Evolutionary conservation across 306 rosid species (phyloP).

Genomic region (Sechiopsis laciniata): DNA sequence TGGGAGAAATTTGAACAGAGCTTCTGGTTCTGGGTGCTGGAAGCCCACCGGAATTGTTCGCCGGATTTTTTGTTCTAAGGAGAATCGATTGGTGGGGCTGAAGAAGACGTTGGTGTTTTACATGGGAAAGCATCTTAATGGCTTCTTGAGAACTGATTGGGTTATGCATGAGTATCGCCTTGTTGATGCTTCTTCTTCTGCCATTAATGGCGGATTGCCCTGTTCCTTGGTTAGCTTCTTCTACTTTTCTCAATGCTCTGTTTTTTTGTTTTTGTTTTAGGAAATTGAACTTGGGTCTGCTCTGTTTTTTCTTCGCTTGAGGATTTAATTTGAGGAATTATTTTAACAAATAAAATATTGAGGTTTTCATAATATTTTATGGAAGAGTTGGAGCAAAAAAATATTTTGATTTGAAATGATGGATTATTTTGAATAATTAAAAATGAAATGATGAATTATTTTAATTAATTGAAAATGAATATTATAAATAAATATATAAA

Average conservation of each 20-base stretch:
- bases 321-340: too few species aligned
- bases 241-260: neutral
- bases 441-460: too few species aligned
- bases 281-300: too few species aligned
- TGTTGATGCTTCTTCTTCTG: neutral
- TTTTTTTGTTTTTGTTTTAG: neutral
- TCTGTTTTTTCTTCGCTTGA: neutral
- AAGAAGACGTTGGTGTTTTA: slow-evolving; percentile 18
- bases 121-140: slow-evolving; percentile 2
- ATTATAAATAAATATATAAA: too few species aligned
- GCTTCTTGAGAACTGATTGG: slow-evolving; percentile 15
- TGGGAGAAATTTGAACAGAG: slow-evolving; percentile 64
- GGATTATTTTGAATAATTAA: too few species aligned
- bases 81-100: slow-evolving; percentile 8
- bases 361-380: too few species aligned
- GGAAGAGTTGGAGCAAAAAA: too few species aligned
- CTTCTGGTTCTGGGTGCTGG: slow-evolving; percentile 72
- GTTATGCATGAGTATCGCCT: slow-evolving; percentile 24
- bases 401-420: too few species aligned
- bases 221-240: slow-evolving; percentile 1
- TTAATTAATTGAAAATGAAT: too few species aligned
- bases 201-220: neutral
- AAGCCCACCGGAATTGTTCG: slow-evolving; percentile 57
- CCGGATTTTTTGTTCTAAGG: neutral
- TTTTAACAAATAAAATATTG: too few species aligned